Evolutionary conservation across 192 early-diverging fungal species (phyloP), one percentile per base, ranked within the genome.

Genomic region (Coemansia sp.): DNA sequence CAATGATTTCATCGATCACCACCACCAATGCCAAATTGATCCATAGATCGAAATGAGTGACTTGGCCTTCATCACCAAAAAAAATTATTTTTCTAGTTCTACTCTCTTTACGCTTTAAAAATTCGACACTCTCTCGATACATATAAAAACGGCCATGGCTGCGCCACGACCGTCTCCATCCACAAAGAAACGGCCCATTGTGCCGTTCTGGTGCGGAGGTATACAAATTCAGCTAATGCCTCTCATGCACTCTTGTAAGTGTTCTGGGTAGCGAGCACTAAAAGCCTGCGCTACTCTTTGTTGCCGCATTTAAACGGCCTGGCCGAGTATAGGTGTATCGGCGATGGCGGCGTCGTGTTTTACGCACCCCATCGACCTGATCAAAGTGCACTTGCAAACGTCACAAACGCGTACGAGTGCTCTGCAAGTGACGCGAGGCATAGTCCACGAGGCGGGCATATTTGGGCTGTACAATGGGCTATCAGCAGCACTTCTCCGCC

Each of bases 381-480:
- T 92, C 53, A 96, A 98, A 71, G 96, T 98, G 35, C 89, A 94
- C 14, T 73, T 98, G 49, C 96, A 98, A 68, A 98, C 94, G 39
- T 73, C 73, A 3, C 69, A 60, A 11, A 49, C 41, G 77, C 86
- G 35, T 83, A 88, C 51, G 76, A 83, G 27, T 4, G 75, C 65
- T 2, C 39, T 73, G 29, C 72, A 65, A 8, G 73, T 70, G 6
- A 60, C 64, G 87, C 89, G 49, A 71, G 91, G 83, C 74, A 93
- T 96, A 0, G 76, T 94, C 38, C 83, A 83, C 1, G 88, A 90
- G 63, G 88, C 94, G 35, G 95, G 96, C n/a, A 62, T 92, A 12
- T 70, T 88, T 19, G 92, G 90, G 8, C 79, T 99, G 15, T 99
- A 91, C 75, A 85, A 62, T 45, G 92, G 92, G n/a, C 76, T 93